Evolutionary conservation across 163 green algal species (phyloP), one percentile per base, ranked within the genome.

Genomic region (Chlorella variabilis): DNA sequence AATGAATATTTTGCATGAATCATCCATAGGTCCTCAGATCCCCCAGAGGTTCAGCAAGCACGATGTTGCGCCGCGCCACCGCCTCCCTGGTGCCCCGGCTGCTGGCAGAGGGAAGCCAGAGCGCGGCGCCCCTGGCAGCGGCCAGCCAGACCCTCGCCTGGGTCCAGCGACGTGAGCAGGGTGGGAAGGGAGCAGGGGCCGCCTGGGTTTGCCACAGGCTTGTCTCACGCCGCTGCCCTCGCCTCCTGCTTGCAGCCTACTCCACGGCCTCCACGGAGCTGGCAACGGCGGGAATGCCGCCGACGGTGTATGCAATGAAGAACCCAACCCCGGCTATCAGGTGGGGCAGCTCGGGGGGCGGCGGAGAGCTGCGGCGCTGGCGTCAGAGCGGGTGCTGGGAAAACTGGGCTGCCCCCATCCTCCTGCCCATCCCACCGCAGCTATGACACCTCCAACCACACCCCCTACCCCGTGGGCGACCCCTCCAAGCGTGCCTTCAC

Each of bases 381-480:
- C n/a, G n/a, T n/a, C n/a, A n/a, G n/a, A n/a, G n/a, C n/a, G n/a
- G n/a, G n/a, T 41, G 77, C 25, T 34, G 48, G 7, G 38, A 0
- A n/a, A n/a, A n/a, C n/a, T n/a, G n/a, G n/a, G 11, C n/a, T 9
- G 70, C 36, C 36, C 27, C 25, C 21, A 31, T 13, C 21, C 56
- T 33, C 62, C 58, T 42, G 23, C 27, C 61, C n/a, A 49, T 61
- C 59, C 36, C 11, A 68, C 58, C 63, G 81, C 90, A 97, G 93
- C 33, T 99, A 99, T 81, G 96, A 99, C 80, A 89, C 95, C 67
- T 84, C 91, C 84, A 92, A 94, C 81, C 94, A 99, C 85, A 89
- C 93, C 25, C 89, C 91, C 31, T 95, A 97, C 78, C 36, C 89
- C 3, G 91, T 93, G 39, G 93, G 95, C 42, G 94, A 98, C 83